Evolutionary conservation across 139 green algal species (phyloP).

Genomic region (Tetratostichococcus sp.): DNA sequence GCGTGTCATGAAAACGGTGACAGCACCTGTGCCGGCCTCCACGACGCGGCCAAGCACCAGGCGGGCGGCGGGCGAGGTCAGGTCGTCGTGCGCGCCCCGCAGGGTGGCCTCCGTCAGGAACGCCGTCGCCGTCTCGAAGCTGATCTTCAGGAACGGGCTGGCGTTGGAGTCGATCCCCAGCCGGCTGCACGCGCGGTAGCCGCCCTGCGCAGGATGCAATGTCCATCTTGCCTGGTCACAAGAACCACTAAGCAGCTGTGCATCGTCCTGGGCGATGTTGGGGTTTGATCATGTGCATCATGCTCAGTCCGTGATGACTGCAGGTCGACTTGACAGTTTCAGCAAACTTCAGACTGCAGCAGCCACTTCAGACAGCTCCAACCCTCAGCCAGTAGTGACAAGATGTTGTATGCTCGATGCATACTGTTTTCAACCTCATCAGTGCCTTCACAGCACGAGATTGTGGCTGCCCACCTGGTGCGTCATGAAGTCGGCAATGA

Average conservation of each 20-base stretch:
- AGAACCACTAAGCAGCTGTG: no score
- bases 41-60: conserved; percentile 72
- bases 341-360: no score
- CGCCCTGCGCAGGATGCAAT: conserved; percentile 29
- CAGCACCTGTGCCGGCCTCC: conserved; percentile 66
- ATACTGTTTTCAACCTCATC: no score
- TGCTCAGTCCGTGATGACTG: no score
- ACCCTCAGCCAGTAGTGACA: no score
- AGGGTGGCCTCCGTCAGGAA: conserved; percentile 92
- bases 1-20: no score
- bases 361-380: no score
- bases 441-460: no score
- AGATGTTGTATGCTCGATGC: no score
- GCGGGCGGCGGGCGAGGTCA: conserved; percentile 67
- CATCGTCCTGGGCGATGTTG: no score
- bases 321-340: no score
- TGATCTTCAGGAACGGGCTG: conserved; percentile 94
- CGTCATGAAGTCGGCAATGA: conserved; percentile 98
- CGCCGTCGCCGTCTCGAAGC: conserved; percentile 92
- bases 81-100: conserved; percentile 58
- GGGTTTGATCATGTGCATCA: no score
- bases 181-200: conserved; percentile 85
- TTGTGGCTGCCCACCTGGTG: conserved; percentile 73
- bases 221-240: not conserved
- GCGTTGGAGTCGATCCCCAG: conserved; percentile 84